Base-by-base conservation (phyloP, 2,329 filamentous ascomycete species). In the Hypoxylon sp. region DNA sequence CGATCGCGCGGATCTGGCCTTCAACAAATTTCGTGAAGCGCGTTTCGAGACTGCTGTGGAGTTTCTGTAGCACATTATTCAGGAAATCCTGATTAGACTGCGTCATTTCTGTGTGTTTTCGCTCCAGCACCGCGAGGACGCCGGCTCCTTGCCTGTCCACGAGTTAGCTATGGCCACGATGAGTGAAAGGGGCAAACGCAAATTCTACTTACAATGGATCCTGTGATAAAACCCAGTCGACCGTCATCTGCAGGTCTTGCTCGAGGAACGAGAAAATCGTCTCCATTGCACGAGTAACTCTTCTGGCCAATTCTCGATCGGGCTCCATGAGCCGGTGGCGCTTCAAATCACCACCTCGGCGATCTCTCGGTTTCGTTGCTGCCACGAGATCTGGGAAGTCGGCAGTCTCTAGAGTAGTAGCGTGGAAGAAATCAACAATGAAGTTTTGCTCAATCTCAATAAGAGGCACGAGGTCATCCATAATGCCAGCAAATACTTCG, bases 361-460 rank as follows among this genome's bases (percentile, higher is more conserved):
- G 86, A 31, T 88, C 81, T 37, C 87, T 83, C 5, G 92, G 91
- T 20, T 83, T 77, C 1, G 81, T 80, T 2, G 84, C 81, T 17
- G 83, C 80, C 15, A 97, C 88, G 2, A 88, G 83, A 64, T 98
- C 95, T 1, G 89, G 83, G 70, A 97, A 98, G 70, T 97, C 93
- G 13, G 84, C 77, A 29, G 87, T 88, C 68, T 92, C 88, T 23
- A 94, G 81, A 1, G 92, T 96, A n/a, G 89, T 91, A 21, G 95
- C 86, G 68, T 98, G 94, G 82, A 98, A 98, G 74, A 97, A 95
- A 67, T 96, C 92, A n/a, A 97, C 88, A 45, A 97, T 81, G 71
- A 98, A 99, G 72, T 97, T 98, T 73, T 99, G 94, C 75, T 99
- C 95, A 73, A 94, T 93, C 66, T 92, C 88, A 56, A 97, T 87